Base-by-base conservation (phyloP, 139 green algal genomes). In the Limnomonas spitsbergensis region DNA sequence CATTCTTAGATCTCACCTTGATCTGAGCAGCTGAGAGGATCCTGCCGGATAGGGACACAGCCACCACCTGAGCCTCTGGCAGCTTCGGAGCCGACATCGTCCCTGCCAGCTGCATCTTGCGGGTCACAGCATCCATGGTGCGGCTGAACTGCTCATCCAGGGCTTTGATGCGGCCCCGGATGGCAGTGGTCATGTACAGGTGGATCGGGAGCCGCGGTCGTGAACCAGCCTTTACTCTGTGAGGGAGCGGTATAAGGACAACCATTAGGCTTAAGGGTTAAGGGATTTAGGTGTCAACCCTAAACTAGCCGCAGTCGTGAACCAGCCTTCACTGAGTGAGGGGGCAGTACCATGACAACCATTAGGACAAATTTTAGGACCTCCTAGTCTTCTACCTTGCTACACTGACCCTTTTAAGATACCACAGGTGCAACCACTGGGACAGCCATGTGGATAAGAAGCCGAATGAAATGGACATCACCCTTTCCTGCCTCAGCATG, bases 191-290 rank as follows among this genome's bases (percentile, higher is more conserved):
- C 73, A 86, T 81, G 73, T 83, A 77, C 4, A 77, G 67, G 78
- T 86, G 82, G 40, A 86, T 61, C 1, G 82, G 82, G 74, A 86
- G 69, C 36, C 82, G 73, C 35, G 67, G 71, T 3, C 72, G 72
- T 29, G 80, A 53, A 29, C 47, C 47, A 61, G 47, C 53, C 34
- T 47, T 6, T 39, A 20, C 14, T 20, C 47, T 61, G 47, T 29
- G 47, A 20, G 47, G 20, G 20, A 61, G 47, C n/a, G n/a, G n/a
- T n/a, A n/a, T n/a, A n/a, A n/a, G n/a, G n/a, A n/a, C n/a, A n/a
- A n/a, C 20, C 47, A 61, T 61, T 20, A 61, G 47, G 14, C 47
- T 61, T 61, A 61, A 61, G 47, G 47, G 20, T n/a, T n/a, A n/a
- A n/a, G n/a, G n/a, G 47, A 61, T 61, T 61, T 61, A 29, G 20